These are phyloP conservation scores for Pezicula carpinea DNA, from an alignment of 2,329 filamentous ascomycete genomes.

Conservation along the genomic window DNA sequence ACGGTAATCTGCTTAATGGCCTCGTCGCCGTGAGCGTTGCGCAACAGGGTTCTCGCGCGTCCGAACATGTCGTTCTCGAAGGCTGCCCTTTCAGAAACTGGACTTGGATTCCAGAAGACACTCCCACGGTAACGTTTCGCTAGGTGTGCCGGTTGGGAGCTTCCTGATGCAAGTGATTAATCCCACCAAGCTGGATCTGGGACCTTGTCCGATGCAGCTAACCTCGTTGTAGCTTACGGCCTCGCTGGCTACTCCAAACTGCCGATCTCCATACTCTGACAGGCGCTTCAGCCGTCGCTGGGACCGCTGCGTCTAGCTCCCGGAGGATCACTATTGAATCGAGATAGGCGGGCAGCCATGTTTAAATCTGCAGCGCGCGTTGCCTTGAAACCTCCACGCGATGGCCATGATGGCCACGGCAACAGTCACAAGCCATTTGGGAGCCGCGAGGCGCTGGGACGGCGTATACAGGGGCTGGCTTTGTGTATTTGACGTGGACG, in stretches of 20 bases:
- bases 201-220: constrained; percentile 12
- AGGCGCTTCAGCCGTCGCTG: not conserved
- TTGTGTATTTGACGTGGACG: not conserved
- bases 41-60: no score
- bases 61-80: no score
- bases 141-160: constrained; percentile 1
- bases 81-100: no score
- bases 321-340: constrained; percentile 8
- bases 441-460: not conserved
- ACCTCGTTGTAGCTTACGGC: not conserved
- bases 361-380: not conserved
- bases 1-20: no score
- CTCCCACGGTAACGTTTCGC: not conserved
- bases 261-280: constrained; percentile 11
- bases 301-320: constrained; percentile 9
- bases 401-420: no score
- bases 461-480: not conserved
- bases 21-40: no score
- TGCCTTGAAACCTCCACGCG: no score
- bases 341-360: constrained; percentile 3
- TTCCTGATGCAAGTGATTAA: constrained; percentile 10
- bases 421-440: no score
- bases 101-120: not conserved
- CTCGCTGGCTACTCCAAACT: not conserved
- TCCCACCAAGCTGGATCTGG: constrained; percentile 20